A percentile compares a stretch with the other conserved stretches of the same genome.
Evolutionary conservation across 352 stramenopile genomes (phyloP).

Genomic region (Phytophthora kernoviae): DNA sequence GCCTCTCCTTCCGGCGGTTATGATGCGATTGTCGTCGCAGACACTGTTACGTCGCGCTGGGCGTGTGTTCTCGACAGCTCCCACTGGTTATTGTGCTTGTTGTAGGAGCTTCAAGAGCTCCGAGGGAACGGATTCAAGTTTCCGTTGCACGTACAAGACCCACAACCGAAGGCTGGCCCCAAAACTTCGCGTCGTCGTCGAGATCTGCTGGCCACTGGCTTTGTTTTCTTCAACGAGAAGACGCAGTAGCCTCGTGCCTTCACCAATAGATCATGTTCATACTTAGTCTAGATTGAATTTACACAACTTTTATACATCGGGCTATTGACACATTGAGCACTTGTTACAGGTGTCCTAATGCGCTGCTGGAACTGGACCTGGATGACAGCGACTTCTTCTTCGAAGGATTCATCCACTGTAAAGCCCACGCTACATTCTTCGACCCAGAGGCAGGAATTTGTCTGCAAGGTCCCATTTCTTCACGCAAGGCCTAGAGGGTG

Average conservation of each 20-base stretch:
- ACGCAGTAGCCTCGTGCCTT: constrained; percentile 55
- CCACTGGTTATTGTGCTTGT: constrained; percentile 51
- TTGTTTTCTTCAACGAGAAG: constrained; percentile 64
- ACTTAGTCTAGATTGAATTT: not conserved
- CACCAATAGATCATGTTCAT: constrained; percentile 46
- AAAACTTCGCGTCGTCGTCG: constrained; percentile 20
- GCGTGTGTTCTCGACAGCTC: constrained; percentile 23
- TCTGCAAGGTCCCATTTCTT: constrained; percentile 54
- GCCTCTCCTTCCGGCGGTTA: constrained; percentile 6
- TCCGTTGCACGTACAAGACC: constrained; percentile 29
- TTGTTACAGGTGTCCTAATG: constrained; percentile 61
- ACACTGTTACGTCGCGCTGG: constrained; percentile 23
- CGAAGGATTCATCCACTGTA: constrained; percentile 83
- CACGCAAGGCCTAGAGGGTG: constrained; percentile 44
- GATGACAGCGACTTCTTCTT: constrained; percentile 85
- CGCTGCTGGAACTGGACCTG: constrained; percentile 74
- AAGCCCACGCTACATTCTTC: constrained; percentile 82
- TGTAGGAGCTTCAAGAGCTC: constrained; percentile 48
- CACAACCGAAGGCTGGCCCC: constrained; percentile 1
- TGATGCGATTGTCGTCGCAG: constrained; percentile 4
- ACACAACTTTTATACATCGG: too few relatives aligned
- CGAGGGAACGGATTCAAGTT: constrained; percentile 68
- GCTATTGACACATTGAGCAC: not conserved
- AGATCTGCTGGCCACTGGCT: constrained; percentile 51
- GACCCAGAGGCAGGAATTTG: constrained; percentile 78